These are phyloP conservation scores for Trichoderma sp. DNA, from an alignment of 2,329 filamentous ascomycete genomes.

Conservation along the genomic window DNA sequence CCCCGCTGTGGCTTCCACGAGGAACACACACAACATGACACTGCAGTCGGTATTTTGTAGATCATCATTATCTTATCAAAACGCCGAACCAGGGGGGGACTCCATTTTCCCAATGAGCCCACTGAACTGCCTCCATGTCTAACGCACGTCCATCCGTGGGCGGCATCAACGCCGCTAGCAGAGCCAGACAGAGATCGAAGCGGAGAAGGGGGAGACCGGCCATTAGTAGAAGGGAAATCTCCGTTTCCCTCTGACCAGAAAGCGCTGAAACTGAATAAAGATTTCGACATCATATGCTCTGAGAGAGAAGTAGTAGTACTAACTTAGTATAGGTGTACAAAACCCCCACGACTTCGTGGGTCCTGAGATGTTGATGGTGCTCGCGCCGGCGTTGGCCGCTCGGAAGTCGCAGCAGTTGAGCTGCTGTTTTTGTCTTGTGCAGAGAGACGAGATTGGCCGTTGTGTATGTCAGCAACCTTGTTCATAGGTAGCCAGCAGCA, in stretches of 20 bases:
- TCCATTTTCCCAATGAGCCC: neutral
- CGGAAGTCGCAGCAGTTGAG: constrained; percentile 9
- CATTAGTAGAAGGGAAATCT: constrained; percentile 5
- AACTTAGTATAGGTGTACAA: too few relatives aligned
- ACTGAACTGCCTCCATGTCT: constrained; percentile 1
- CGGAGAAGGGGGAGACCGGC: constrained; percentile 4
- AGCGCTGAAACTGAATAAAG: neutral
- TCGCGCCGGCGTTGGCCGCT: constrained; percentile 6
- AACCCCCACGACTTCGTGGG: constrained; percentile 27
- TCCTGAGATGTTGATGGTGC: neutral
- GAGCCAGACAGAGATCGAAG: constrained; percentile 3
- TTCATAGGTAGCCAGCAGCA: constrained; percentile 1
- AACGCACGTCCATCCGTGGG: neutral
- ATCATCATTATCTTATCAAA: constrained; percentile 27
- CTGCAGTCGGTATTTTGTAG: neutral
- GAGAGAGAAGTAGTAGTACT: neutral
- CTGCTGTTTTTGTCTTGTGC: neutral
- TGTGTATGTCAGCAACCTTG: constrained; percentile 3
- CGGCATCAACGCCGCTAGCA: constrained; percentile 2
- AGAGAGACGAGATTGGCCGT: constrained; percentile 19
- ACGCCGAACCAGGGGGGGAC: neutral
- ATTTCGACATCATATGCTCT: neutral
- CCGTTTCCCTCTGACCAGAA: neutral
- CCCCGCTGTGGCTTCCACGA: constrained; percentile 13
- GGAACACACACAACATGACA: neutral